These are phyloP conservation scores for Blumeriella jaapii DNA, from an alignment of 2,329 filamentous ascomycete species.

Conservation along the genomic window DNA sequence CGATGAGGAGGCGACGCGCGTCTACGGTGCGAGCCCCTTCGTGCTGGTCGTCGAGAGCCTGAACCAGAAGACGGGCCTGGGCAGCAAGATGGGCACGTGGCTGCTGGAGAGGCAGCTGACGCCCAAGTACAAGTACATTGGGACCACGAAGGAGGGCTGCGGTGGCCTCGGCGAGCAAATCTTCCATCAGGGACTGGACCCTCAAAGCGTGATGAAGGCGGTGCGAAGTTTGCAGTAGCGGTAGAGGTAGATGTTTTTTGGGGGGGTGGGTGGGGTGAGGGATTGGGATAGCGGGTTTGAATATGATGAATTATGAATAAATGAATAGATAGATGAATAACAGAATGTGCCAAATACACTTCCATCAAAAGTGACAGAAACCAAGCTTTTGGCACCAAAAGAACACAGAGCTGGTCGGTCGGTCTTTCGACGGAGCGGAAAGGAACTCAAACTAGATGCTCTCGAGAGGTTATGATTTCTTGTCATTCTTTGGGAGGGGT, in stretches of 20 bases:
- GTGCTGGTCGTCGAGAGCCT: constrained; percentile 30
- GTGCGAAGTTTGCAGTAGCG: constrained; percentile 20
- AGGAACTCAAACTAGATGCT: no score
- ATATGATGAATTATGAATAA: no score
- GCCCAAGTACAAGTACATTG: constrained; percentile 29
- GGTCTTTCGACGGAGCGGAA: no score
- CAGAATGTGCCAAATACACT: no score
- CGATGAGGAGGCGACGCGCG: constrained; percentile 29
- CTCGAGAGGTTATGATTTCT: no score
- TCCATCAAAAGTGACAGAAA: no score
- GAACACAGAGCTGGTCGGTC: no score
- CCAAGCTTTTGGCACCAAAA: no score
- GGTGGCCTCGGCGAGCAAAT: constrained; percentile 31
- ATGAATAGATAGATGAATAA: no score
- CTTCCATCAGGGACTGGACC: constrained; percentile 29
- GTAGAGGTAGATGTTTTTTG: no score
- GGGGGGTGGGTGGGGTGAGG: not conserved
- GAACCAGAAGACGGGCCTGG: constrained; percentile 31
- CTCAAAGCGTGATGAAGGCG: constrained; percentile 26
- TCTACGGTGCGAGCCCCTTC: constrained; percentile 29
- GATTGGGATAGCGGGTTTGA: no score
- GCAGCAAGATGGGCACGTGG: constrained; percentile 28
- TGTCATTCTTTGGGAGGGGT: no score
- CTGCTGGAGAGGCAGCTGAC: constrained; percentile 29
- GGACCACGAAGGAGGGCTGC: constrained; percentile 29